phyloP scores from a whole-genome alignment of 306 rosid genomes.

The Mimosa bimucronata region DNA sequence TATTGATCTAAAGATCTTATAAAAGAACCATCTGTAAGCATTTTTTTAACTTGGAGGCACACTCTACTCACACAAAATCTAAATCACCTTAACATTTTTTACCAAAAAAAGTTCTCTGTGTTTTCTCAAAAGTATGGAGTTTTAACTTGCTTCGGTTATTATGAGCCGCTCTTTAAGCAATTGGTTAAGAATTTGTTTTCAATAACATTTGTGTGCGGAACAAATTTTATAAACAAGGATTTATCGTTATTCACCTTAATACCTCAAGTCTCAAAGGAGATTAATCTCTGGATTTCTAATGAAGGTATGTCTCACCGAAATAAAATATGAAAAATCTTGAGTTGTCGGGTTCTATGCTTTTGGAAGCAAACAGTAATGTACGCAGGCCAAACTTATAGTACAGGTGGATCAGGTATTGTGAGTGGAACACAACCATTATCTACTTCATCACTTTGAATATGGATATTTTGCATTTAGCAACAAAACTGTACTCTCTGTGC shows the following conservation, averaged over 20 bases:
- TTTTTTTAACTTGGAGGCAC: too few relatives aligned
- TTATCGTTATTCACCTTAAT: not conserved
- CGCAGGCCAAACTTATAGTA: not conserved
- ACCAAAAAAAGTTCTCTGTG: too few relatives aligned
- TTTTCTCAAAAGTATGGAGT: not conserved
- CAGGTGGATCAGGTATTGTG: not conserved
- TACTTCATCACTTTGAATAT: not conserved
- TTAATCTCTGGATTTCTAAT: not conserved
- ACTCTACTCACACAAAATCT: too few relatives aligned
- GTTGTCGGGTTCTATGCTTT: not conserved
- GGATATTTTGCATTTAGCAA: not conserved
- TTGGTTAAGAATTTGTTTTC: not conserved
- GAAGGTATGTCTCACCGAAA: not conserved
- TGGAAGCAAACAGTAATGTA: not conserved
- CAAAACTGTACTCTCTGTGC: not conserved
- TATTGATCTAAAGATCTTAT: too few relatives aligned
- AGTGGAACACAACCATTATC: not conserved
- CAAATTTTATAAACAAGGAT: not conserved
- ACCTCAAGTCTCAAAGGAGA: not conserved
- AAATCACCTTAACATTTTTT: too few relatives aligned
- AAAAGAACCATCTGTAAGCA: too few relatives aligned
- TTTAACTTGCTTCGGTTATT: not conserved
- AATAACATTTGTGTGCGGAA: not conserved
- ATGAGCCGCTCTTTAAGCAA: not conserved
- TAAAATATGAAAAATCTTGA: not conserved